phyloP scores from a whole-genome alignment of 306 rosid species.

The Rosa persica region DNA sequence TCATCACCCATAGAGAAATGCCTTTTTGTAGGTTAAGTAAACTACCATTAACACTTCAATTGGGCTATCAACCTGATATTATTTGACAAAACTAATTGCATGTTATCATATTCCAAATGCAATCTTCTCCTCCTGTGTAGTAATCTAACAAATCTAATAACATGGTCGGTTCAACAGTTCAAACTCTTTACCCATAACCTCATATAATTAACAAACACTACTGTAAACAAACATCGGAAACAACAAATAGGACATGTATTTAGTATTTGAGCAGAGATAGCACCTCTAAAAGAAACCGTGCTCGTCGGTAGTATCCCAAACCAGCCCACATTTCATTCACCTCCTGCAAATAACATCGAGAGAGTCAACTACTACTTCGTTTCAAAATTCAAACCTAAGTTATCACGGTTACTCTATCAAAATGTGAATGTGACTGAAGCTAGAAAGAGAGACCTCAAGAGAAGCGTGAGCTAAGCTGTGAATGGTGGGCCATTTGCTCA shows the following conservation, averaged over 20 bases:
- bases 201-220: neutral
- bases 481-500: constrained; percentile 81
- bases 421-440: neutral
- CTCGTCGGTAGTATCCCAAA: constrained; percentile 91
- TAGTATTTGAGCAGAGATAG: neutral
- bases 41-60: too few relatives aligned
- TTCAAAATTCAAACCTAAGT: too few relatives aligned
- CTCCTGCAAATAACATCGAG: constrained; percentile 48
- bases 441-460: constrained; percentile 48
- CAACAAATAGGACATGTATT: neutral
- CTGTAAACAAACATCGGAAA: neutral
- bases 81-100: too few relatives aligned
- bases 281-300: constrained; percentile 90
- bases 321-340: constrained; percentile 98
- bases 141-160: neutral
- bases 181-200: too few relatives aligned
- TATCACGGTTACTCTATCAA: neutral
- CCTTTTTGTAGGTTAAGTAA: too few relatives aligned
- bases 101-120: neutral
- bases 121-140: neutral
- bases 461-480: constrained; percentile 70
- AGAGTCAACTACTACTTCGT: neutral
- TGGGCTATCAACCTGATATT: too few relatives aligned
- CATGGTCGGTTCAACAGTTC: too few relatives aligned
- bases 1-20: neutral